Evolutionary conservation across 768 basidiomycete genomes (phyloP).

Genomic region (Mycena vitilis): DNA sequence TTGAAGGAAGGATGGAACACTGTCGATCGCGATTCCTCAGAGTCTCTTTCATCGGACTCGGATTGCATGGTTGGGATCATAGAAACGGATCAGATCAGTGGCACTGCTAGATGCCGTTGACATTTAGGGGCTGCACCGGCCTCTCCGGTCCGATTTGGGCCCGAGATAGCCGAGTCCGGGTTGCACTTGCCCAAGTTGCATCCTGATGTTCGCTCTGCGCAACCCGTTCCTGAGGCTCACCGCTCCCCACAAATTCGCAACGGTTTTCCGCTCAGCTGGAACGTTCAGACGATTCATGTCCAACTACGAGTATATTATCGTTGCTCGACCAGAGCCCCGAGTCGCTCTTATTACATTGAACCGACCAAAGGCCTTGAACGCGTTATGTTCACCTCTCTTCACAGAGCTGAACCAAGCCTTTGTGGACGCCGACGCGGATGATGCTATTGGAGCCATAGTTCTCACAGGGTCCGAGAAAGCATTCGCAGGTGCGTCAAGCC

Average conservation of each 20-base stretch:
- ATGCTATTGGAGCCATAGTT: conserved; percentile 83
- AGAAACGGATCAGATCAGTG: too few relatives aligned
- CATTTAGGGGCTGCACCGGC: too few relatives aligned
- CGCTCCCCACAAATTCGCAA: conserved; percentile 13
- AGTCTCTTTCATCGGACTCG: conserved; percentile 18
- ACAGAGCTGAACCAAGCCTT: conserved; percentile 85
- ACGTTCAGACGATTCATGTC: conserved; percentile 61
- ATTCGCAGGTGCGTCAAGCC: conserved; percentile 84
- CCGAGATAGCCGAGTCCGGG: too few relatives aligned
- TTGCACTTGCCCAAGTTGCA: too few relatives aligned
- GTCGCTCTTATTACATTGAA: conserved; percentile 89
- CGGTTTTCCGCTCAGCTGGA: conserved; percentile 16
- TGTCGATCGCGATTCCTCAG: not conserved
- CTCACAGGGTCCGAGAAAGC: conserved; percentile 93
- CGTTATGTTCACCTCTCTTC: conserved; percentile 85
- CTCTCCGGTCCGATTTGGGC: too few relatives aligned
- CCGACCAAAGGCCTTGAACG: conserved; percentile 91
- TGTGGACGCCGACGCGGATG: conserved; percentile 75
- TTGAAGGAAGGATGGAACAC: conserved; percentile 61
- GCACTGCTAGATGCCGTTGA: too few relatives aligned
- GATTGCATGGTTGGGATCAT: conserved; percentile 22
- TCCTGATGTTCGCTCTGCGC: too few relatives aligned
- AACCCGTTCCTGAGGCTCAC: conserved; percentile 13
- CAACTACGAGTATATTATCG: conserved; percentile 74
- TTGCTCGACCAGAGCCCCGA: conserved; percentile 72